Conservation (phyloP, 75 land plant species). For the Pinus tabuliformis region DNA sequence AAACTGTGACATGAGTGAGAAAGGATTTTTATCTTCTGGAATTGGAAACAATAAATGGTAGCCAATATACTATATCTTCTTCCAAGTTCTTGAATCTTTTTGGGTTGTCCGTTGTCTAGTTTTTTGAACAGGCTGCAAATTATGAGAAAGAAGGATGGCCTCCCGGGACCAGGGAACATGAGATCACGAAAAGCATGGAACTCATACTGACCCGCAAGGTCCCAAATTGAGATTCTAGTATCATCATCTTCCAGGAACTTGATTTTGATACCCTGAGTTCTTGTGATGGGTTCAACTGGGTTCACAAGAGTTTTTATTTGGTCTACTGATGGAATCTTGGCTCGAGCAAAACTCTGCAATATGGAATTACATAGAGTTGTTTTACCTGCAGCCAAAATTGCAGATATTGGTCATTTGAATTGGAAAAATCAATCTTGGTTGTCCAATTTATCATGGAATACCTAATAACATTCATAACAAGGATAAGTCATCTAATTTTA, state of each 20-base stretch:
- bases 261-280: conserved; percentile 59
- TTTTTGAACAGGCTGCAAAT: conserved; percentile 50
- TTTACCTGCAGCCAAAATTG: conserved; percentile 36
- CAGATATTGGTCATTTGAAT: background rate
- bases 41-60: conserved; percentile 71
- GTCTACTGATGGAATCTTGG: conserved; percentile 43
- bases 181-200: conserved; percentile 69
- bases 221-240: conserved; percentile 77
- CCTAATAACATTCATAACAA: background rate
- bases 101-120: conserved; percentile 45
- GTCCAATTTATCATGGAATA: background rate
- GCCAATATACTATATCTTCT: conserved; percentile 78
- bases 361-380: conserved; percentile 56
- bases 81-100: conserved; percentile 43
- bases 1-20: conserved; percentile 49
- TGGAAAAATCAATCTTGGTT: background rate
- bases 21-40: conserved; percentile 46
- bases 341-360: conserved; percentile 33
- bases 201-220: conserved; percentile 65
- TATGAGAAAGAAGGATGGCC: conserved; percentile 62
- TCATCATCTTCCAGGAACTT: conserved; percentile 54
- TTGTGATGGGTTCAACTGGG: conserved; percentile 50
- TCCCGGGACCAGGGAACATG: conserved; percentile 71
- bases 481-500: background rate
- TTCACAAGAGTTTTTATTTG: conserved; percentile 42